Evolutionary conservation across 2,329 filamentous ascomycete species (phyloP), one percentile per base, ranked within the genome.

Genomic region (Stagonosporopsis chrysanthemi): DNA sequence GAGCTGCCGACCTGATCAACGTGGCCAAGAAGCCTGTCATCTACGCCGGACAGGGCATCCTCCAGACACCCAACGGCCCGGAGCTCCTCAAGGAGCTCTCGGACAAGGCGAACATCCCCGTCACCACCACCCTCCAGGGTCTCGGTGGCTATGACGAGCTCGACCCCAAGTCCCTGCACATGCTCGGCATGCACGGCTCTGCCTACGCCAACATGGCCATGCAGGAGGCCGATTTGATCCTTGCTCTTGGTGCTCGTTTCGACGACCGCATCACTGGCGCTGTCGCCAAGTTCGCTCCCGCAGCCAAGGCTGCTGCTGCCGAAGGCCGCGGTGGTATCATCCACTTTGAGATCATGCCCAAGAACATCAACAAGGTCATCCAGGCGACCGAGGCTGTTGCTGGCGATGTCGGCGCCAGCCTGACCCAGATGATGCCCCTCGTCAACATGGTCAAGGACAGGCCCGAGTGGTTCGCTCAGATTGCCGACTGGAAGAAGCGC

Each of bases 301-400:
- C 86, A 49, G 95, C 95, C 41, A 95, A 90, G 80, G 86, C 87
- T 14, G 95, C 95, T 0, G 94, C 92, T 4, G 83, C 85, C 11
- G 91, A 97, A 80, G 88, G 88, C 51, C 90, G 92, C 61, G 95
- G 95, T 69, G 95, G 95, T 72, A 98, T 99, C 70, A 86, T 98
- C 15, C 94, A 99, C 79, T 98, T 98, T 72, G 94, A 98, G 76
- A 94, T 99, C 71, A 90, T 98, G 89, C 94, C 95, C 69, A 99
- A 99, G 88, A 98, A 99, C 83, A 98, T 98, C 81, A 98, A 98
- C 87, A 99, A 98, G 85, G 93, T 98, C 39, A 90, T 99, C 14
- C 92, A 98, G 80, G 93, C 94, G 7, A 97, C 91, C 39, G 92
- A 97, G 80, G 94, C 95, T 42, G 89, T 98, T 17, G 94, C 97